Evolutionary conservation across 2,329 filamentous ascomycete species (phyloP), one percentile per base, ranked within the genome.

Genomic region (Verticillium klebahnii): DNA sequence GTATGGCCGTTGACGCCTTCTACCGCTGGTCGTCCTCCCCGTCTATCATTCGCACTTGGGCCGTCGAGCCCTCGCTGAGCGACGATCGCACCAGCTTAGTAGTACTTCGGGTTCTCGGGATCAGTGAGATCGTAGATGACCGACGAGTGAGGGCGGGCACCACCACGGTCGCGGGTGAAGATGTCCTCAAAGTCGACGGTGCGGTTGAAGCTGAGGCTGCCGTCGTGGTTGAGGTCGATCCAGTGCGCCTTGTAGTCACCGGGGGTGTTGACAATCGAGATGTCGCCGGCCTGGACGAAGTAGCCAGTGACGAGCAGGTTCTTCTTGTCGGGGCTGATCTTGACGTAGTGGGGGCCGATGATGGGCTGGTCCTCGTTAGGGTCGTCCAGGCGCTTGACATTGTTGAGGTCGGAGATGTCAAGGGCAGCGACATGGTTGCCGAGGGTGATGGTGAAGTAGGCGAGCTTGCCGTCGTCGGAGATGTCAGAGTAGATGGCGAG

Each of bases 251-350:
- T 87, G 79, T 81, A 88, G 69, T 88, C 85, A 23, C 78, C 83
- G 0, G 84, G 83, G 0, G 84, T 86, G 69, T 87, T 87, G 68
- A 88, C 78, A 2, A 88, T 74, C 7, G 82, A 82, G 61, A 87
- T 86, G 61, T 84, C 81, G 31, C 85, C 85, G 11, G 80, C 83
- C 73, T 88, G 85, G 2, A 89, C 83, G 68, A 88, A 88, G 75
- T 88, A 88, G 59, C 86, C 86, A n/a, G 83, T 86, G 15, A 88
- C 84, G 2, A 88, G 77, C 17, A 88, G 72, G 69, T 88, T 83
- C 77, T 86, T 86, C 77, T 87, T 84, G 65, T 88, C 85, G 0
- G 85, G 85, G 5, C 83, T 82, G 63, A 88, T 77, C 76, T 88
- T 88, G 74, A 88, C 75, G 67, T 87, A 88, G 75, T 88, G 85